Evolutionary conservation across 169 alveolate genomes (phyloP).

Genomic region (Plasmodium adleri): DNA sequence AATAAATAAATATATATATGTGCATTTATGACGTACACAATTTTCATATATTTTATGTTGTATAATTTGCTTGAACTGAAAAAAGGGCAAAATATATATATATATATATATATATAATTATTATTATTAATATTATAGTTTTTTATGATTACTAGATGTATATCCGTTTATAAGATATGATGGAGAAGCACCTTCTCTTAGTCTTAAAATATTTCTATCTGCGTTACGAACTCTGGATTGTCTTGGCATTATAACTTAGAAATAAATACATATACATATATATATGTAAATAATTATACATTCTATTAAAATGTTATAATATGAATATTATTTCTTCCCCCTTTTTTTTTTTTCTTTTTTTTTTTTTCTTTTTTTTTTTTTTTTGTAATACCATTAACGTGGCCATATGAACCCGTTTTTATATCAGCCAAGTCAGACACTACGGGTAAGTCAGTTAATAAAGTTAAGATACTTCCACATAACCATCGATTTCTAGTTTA

Average conservation of each 20-base stretch:
- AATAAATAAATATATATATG: background rate
- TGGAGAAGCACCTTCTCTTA: conserved; percentile 77
- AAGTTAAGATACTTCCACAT: conserved; percentile 84
- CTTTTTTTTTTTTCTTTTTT: background rate
- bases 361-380: background rate
- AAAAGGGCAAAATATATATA: conserved; percentile 3
- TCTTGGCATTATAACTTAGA: conserved; percentile 64
- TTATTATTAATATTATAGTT: background rate
- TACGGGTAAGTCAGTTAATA: conserved; percentile 83
- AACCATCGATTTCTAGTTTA: conserved; percentile 74
- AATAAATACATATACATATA: background rate
- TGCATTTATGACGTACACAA: background rate
- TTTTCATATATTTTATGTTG: conserved; percentile 40
- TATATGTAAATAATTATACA: too few species aligned
- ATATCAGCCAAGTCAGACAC: conserved; percentile 83
- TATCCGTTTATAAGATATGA: conserved; percentile 61
- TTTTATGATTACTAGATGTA: conserved; percentile 32
- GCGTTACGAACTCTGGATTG: conserved; percentile 72
- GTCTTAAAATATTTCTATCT: conserved; percentile 61
- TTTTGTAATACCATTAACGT: conserved; percentile 79
- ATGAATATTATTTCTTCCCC: background rate
- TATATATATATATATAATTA: background rate
- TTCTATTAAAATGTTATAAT: too few species aligned
- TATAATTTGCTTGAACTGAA: conserved; percentile 64
- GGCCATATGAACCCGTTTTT: conserved; percentile 85